Percentiles rank a stretch among this genome's conserved stretches.
These are phyloP conservation scores for Halocafeteria seosinensis DNA, from an alignment of 108 stramenopile species.

Conservation along the genomic window DNA sequence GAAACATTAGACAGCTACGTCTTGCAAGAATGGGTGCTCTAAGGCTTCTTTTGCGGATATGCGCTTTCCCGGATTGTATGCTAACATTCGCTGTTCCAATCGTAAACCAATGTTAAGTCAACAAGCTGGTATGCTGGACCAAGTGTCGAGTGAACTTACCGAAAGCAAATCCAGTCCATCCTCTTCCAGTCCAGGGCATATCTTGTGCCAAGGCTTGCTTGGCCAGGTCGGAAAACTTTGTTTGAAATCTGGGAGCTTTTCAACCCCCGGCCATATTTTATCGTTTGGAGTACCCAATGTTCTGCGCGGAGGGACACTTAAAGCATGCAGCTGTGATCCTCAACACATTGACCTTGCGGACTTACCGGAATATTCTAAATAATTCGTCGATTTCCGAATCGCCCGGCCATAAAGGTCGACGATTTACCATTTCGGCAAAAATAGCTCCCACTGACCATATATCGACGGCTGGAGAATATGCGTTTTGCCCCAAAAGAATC, in stretches of 20 bases:
- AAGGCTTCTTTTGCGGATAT: too few species aligned
- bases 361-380: conserved; percentile 73
- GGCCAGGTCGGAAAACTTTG: conserved; percentile 63
- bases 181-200: not conserved
- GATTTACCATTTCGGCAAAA: conserved; percentile 92
- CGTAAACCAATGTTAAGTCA: too few species aligned
- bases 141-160: not conserved
- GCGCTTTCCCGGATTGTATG: too few species aligned
- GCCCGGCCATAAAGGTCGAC: conserved; percentile 84
- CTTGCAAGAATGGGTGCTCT: too few species aligned
- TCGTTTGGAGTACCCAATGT: conserved; percentile 81
- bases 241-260: conserved; percentile 65
- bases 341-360: not conserved
- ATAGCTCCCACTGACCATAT: conserved; percentile 87
- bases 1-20: too few species aligned
- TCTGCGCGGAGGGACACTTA: not conserved
- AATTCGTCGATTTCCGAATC: conserved; percentile 92
- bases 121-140: not conserved
- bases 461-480: conserved; percentile 84
- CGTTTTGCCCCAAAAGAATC: conserved; percentile 70
- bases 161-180: conserved; percentile 4
- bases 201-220: conserved; percentile 7
- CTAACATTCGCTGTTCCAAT: too few species aligned
- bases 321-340: too few species aligned
- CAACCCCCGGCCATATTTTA: conserved; percentile 73